These are phyloP conservation scores for Tetrahymena borealis DNA, from an alignment of 73 alveolate genomes.

Conservation along the genomic window DNA sequence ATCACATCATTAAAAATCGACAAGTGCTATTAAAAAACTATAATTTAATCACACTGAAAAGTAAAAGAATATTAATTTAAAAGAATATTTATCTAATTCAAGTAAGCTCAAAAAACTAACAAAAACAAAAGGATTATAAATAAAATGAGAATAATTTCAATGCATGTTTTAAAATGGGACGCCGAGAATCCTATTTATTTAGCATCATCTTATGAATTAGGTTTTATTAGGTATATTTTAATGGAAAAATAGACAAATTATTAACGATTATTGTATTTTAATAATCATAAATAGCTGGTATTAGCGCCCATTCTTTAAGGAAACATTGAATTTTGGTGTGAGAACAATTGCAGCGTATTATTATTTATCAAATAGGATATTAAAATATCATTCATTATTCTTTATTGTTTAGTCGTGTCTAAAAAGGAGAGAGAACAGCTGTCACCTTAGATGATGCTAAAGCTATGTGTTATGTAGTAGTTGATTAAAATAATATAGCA, in stretches of 20 bases:
- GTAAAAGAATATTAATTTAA: background rate
- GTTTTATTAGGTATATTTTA: conserved; percentile 61
- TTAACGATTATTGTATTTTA: background rate
- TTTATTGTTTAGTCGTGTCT: conserved; percentile 71
- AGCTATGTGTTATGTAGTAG: conserved; percentile 65
- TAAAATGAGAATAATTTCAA: conserved; percentile 66
- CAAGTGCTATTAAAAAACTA: too few species aligned
- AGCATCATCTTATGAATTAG: conserved; percentile 47
- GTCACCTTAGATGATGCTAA: conserved; percentile 62
- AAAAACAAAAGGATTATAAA: background rate
- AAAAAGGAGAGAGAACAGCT: conserved; percentile 72
- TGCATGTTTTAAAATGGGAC: conserved; percentile 64
- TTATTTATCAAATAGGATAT: background rate
- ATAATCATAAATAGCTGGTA: conserved; percentile 13
- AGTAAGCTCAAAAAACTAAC: background rate
- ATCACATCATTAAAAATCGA: too few species aligned
- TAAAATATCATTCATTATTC: too few species aligned
- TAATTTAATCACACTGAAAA: background rate
- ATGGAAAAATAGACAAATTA: conserved; percentile 31
- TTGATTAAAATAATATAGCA: conserved; percentile 48
- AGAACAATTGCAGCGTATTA: conserved; percentile 51
- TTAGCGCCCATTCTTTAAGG: conserved; percentile 43
- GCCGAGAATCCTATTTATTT: conserved; percentile 69
- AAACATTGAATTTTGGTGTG: conserved; percentile 60
- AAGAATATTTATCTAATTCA: background rate